Base-by-base conservation (phyloP, 2,329 filamentous ascomycete species). In the Penicillium sp. region DNA sequence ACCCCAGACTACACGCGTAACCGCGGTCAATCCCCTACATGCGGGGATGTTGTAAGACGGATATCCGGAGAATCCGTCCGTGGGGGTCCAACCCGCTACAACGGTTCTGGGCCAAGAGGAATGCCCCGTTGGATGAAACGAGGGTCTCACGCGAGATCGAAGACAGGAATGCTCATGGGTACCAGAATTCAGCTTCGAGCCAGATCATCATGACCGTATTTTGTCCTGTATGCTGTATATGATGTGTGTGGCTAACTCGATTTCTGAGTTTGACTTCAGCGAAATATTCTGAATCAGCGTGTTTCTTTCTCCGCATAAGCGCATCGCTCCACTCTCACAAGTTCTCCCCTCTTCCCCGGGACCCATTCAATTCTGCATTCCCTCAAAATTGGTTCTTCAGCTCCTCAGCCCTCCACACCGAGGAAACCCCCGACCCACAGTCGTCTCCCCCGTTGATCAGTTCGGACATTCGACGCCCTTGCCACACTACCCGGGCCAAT, bases 241-340 rank as follows among this genome's bases (percentile, higher is more conserved):
- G 14, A 18, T 13, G 8, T 16, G n/a, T 34, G 36, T 27, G 35
- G 35, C 42, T 47, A 47, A 51, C 35, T 14, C 27, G 36, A 50
- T 40, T 47, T 47, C 16, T 14, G 42, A 7, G 26, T 39, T 16
- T 26, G 39, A 40, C 18, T 14, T 41, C 16, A 13, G n/a, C 26
- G 34, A 43, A 34, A 35, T 48, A 23, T 14, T 30, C 7, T 39
- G 9, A 13, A 41, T 41, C 18, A 38, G 23, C 3, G 19, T 35
- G 23, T 27, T 16, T 39, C 44, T 11, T 60, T 60, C 62, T 64
- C 62, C 59, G 62, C 62, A 64, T 61, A 47, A 62, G 4, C 46
- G 11, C 49, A 34, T 51, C 48, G 59, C 51, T 63, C 62, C 62
- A 57, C 62, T 61, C 54, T 44, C 35, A 16, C 29, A 53, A 44